phyloP scores from a whole-genome alignment of 148 eudicot species.

The Cornus suecica region DNA sequence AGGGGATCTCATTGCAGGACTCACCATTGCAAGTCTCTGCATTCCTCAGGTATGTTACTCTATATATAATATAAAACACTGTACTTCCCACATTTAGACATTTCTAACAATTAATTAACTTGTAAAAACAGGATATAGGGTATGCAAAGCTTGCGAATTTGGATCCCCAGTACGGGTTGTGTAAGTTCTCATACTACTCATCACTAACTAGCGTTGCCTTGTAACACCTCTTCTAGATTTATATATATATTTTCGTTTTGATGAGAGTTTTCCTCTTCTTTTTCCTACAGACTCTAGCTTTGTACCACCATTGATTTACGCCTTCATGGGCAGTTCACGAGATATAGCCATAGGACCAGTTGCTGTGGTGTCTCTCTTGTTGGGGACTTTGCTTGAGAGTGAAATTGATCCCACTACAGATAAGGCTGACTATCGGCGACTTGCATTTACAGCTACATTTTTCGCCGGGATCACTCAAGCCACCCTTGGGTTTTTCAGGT shows the following conservation, averaged over 20 bases:
- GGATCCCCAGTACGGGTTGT: constrained; percentile 58
- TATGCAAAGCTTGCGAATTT: constrained; percentile 72
- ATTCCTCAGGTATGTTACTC: constrained; percentile 60
- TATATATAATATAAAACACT: not conserved
- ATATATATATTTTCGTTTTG: not conserved
- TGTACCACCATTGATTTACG: constrained; percentile 72
- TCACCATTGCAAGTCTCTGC: constrained; percentile 79
- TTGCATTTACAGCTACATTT: constrained; percentile 69
- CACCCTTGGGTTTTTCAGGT: constrained; percentile 68
- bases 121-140: constrained; percentile 58
- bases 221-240: not conserved
- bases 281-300: constrained; percentile 57
- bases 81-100: not conserved
- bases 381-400: constrained; percentile 48
- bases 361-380: constrained; percentile 67
- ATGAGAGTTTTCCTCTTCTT: not conserved
- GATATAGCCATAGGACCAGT: constrained; percentile 92
- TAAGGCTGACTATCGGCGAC: constrained; percentile 42
- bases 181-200: constrained; percentile 11
- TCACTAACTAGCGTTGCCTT: not conserved
- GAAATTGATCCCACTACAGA: constrained; percentile 53
- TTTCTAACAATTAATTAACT: not conserved
- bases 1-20: constrained; percentile 70
- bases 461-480: constrained; percentile 69
- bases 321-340: constrained; percentile 78